Evolutionary conservation across 345 rosid species (phyloP).

Genomic region (Boechera stricta): DNA sequence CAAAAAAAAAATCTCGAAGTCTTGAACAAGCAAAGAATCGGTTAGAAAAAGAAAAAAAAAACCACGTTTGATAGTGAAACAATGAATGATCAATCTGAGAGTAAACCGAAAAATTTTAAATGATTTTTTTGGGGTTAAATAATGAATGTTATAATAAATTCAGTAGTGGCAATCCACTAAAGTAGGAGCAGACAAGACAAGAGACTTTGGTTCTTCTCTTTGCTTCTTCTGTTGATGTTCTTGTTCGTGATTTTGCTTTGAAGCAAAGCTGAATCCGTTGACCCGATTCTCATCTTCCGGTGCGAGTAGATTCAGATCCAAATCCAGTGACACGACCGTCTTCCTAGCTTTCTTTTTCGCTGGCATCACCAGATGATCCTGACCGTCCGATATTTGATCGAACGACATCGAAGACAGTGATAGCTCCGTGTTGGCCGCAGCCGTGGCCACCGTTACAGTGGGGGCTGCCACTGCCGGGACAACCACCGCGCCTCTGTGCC

Average conservation of each 20-base stretch:
- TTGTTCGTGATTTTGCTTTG: conserved; percentile 57
- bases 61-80: conserved; percentile 1
- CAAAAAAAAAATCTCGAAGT: conserved; percentile 31
- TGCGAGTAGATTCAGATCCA: conserved; percentile 96
- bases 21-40: conserved; percentile 42
- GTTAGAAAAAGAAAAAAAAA: neutral
- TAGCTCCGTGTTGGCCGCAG: conserved; percentile 48
- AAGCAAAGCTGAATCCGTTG: conserved; percentile 54
- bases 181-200: conserved; percentile 69
- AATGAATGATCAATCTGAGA: conserved; percentile 20
- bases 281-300: conserved; percentile 73
- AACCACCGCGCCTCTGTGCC: conserved; percentile 64
- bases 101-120: conserved; percentile 23
- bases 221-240: conserved; percentile 46
- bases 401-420: conserved; percentile 54
- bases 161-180: conserved; percentile 97
- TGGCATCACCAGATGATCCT: conserved; percentile 43
- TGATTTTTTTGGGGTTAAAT: neutral
- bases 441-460: conserved; percentile 25
- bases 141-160: conserved; percentile 28
- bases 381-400: conserved; percentile 50
- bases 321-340: conserved; percentile 60
- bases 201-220: conserved; percentile 49
- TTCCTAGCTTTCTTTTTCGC: conserved; percentile 44
- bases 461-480: neutral